Base-by-base conservation (phyloP, 108 stramenopile genomes). In the Chaetoceros muelleri region DNA sequence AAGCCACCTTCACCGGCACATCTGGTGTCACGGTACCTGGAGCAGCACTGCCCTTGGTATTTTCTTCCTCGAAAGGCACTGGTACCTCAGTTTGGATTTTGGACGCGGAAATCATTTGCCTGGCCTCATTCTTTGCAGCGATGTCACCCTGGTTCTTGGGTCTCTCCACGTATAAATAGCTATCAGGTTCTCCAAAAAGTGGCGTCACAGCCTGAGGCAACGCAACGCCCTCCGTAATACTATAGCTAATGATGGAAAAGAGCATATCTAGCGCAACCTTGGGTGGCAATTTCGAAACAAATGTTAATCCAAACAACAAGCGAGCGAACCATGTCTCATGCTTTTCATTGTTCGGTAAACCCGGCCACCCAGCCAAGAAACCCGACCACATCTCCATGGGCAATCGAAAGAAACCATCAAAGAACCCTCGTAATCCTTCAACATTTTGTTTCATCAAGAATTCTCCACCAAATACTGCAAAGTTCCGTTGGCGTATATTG, bases 321-420 rank as follows among this genome's bases (percentile, higher is more conserved):
- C 96, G 73, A 17, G 71, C 66, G 25, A 47, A 57, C 94, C 96
- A 96, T 26, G 74, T 67, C 58, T 96, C 93, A 60, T 98, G 96
- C 44, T 69, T 60, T 40, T 91, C 90, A 60, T 95, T 96, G 69
- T 89, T 75, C 0, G 94, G 94, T 7, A 98, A 73, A 5, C 93
- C 94, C 3, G 88, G 91, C 90, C 90, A 96, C 10, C 93, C 93
- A 2, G 95, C 94, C 1, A 98, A 66, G 77, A 98, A 96, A n/a
- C 96, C 95, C 57, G 74, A 82, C 96, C 96, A 96, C 28, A 89
- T 52, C 21, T 73, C 70, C 57, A 81, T 22, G 5, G 93, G 91
- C 2, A 97, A 69, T 48, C 78, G 66, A 63, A 97, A 97, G 69
- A 97, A 97, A 25, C 92, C 94, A 56, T 81, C 83, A 70, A 97